Percentiles rank a stretch among this genome's conserved stretches.
Conservation (phyloP, 75 land plant species). For the Sequoiadendron giganteum region DNA sequence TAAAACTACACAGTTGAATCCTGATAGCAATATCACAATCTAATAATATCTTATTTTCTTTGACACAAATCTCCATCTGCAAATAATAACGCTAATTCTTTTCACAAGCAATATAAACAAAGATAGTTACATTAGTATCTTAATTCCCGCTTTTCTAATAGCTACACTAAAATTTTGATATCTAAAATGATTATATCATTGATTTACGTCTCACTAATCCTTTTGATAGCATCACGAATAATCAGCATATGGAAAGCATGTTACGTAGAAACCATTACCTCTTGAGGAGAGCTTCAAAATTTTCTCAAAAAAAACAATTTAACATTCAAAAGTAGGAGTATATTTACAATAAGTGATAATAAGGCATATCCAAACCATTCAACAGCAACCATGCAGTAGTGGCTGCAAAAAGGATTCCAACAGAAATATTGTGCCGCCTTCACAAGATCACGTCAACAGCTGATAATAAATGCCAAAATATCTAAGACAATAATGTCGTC, state of each 20-base stretch:
- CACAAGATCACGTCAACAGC: constrained; percentile 78
- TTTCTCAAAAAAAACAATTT: constrained; percentile 63
- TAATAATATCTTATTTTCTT: too few species aligned
- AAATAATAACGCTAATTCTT: too few species aligned
- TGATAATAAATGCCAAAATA: constrained; percentile 7
- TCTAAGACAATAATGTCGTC: not conserved
- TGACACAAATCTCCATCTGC: too few species aligned
- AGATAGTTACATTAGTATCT: too few species aligned
- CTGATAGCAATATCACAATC: too few species aligned
- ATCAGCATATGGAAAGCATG: not conserved
- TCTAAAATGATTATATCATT: too few species aligned
- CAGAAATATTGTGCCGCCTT: constrained; percentile 49
- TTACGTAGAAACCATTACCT: constrained; percentile 27
- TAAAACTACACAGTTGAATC: too few species aligned
- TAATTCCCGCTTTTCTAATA: too few species aligned
- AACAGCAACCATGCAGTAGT: constrained; percentile 63
- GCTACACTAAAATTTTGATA: too few species aligned
- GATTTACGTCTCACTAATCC: too few species aligned
- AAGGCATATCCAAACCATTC: constrained; percentile 68
- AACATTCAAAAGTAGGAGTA: constrained; percentile 55
- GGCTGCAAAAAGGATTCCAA: constrained; percentile 52
- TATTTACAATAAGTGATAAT: constrained; percentile 57
- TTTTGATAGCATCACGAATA: too few species aligned
- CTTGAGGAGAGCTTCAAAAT: constrained; percentile 48
- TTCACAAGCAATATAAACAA: too few species aligned